Base-by-base conservation (phyloP, 305 asterid species). In the Fraxinus sp. region DNA sequence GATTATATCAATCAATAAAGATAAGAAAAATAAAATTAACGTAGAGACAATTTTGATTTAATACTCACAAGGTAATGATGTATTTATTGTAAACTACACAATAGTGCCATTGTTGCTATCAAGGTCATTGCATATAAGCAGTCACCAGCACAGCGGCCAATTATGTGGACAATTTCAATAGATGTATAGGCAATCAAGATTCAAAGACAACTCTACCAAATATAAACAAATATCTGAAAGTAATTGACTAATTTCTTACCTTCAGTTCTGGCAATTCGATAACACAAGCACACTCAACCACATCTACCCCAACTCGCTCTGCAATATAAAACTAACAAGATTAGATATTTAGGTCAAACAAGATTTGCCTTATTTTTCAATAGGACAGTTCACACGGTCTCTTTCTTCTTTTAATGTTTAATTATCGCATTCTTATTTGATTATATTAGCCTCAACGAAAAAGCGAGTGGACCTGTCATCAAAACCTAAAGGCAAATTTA, bases 201-300 rank as follows among this genome's bases (percentile, higher is more conserved):
- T 77, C 70, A 28, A 49, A 77, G 22, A 77, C 41, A 49, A 49
- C 24, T 37, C 5, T 11, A 24, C 68, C 2, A 10, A n/a, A 14
- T 5, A 26, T 5, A 8, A 49, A 3, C 57, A 46, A 46, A 46
- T 49, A 49, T 49, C 77, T 22, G 75, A 36, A 37, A 62, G 74
- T 46, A 81, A 84, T 49, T 49, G 59, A 49, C 59, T 49, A 49
- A 49, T 74, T 83, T 66, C 82, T 66, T 88, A 95, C 98, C 97
- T 95, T 87, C 73, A 95, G 90, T 83, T 89, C 98, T 37, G 95
- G 92, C 87, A 95, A 86, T 79, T 93, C 99, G 83, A 95, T 94
- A 49, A 95, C 88, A 81, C 98, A 94, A 57, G 98, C 97, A 16
- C 99, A 95, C 86, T 95, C 99, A 72, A 91, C 93, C 85, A 94